Evolutionary conservation across 306 rosid species (phyloP), one percentile per base, ranked within the genome.

Genomic region (Nissolia schottii): DNA sequence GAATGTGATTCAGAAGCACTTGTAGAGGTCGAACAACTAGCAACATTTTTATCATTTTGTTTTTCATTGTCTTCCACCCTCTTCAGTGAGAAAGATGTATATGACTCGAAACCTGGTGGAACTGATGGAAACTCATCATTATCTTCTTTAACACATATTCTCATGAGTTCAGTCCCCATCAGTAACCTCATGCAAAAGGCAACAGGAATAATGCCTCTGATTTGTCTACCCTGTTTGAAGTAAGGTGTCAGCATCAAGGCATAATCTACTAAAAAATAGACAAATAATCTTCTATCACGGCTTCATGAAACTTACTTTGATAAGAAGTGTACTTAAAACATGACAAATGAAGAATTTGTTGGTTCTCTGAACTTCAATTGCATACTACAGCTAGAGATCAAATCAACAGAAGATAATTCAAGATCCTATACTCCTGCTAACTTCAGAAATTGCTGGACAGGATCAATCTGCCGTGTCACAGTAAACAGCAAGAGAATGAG

Each of bases 71-170:
- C 86, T 65, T 81, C 84, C 58, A 83, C 86, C 80, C 84, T 80
- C 69, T 79, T 85, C 35, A 85, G 46, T 58, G 88, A 65, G 70
- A 89, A 87, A 15, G 97, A 87, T 61, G 89, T 84, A 77, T 80
- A 89, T 69, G 96, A 85, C 87, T 95, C 99, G 68, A 95, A 95
- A 58, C 99, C 99, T 2, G 99, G 99, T 81, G 99, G 99, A 81
- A 91, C 92, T 28, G 96, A 80, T 71, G 99, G 99, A 82, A 82
- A 91, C 41, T 91, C 99, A 8, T 95, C 99, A 4, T 80, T 91
- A 78, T 95, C 99, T 67, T 95, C 99, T 81, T 89, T 86, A 56
- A 91, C 78, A 64, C 93, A 82, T 58, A 89, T 81, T 75, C 93
- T 79, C 87, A 95, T 79, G 69, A 91, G 93, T 73, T 95, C 95